Evolutionary conservation across 306 rosid genomes (phyloP).

Genomic region (Gillenia trifoliata): DNA sequence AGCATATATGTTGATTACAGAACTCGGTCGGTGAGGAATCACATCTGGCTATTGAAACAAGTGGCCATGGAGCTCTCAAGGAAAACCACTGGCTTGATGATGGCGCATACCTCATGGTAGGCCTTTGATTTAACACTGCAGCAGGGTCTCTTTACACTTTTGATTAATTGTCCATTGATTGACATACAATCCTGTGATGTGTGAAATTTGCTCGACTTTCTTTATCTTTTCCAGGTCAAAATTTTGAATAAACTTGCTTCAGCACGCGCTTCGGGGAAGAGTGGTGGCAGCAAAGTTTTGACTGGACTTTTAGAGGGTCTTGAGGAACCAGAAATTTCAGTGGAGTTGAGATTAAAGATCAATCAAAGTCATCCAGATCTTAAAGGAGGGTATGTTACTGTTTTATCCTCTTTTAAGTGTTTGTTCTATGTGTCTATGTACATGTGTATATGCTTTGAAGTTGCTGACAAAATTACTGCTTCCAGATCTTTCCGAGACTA

Average conservation of each 20-base stretch:
- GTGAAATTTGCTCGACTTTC: not conserved
- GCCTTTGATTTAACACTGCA: conserved; percentile 10
- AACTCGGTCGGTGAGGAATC: conserved; percentile 83
- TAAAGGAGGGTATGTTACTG: conserved; percentile 64
- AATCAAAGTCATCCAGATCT: conserved; percentile 81
- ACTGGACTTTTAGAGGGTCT: conserved; percentile 73
- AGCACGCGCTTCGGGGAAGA: conserved; percentile 69
- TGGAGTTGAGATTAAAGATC: conserved; percentile 82
- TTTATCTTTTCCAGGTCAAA: conserved; percentile 58
- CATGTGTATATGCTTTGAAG: conserved; percentile 15
- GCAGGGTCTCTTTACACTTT: not conserved
- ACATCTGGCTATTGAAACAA: conserved; percentile 94
- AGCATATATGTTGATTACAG: conserved; percentile 40
- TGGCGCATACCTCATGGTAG: conserved; percentile 97
- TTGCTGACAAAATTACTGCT: conserved; percentile 30
- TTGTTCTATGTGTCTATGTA: not conserved
- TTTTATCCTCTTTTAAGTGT: conserved; percentile 5
- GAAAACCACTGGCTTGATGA: conserved; percentile 99
- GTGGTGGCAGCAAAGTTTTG: conserved; percentile 81
- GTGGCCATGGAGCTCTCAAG: conserved; percentile 99
- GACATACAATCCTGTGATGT: not conserved
- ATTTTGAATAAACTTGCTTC: conserved; percentile 88
- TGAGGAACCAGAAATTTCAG: conserved; percentile 67
- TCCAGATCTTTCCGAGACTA: conserved; percentile 84
- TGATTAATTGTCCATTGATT: not conserved